Percentiles rank a stretch among this genome's conserved stretches.
phyloP scores from a whole-genome alignment of 192 early-diverging fungal species.

The Cladochytrium replicatum region DNA sequence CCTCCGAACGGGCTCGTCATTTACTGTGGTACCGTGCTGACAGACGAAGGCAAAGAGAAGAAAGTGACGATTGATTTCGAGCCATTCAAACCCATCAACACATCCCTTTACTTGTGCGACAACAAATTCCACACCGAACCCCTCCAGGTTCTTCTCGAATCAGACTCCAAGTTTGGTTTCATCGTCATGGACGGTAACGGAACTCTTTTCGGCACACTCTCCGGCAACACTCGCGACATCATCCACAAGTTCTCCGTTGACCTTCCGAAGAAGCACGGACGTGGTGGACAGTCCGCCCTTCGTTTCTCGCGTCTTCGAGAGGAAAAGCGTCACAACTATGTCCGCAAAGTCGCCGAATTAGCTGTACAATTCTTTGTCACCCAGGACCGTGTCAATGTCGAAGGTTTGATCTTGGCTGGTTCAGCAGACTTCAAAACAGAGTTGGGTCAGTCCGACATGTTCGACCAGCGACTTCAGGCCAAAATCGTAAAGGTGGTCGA shows the following conservation, averaged over 20 bases:
- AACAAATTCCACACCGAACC: constrained; percentile 99
- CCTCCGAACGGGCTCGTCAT: constrained; percentile 95
- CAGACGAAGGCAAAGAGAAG: constrained; percentile 99
- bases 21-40: constrained; percentile 83
- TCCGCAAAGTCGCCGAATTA: constrained; percentile 94
- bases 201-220: constrained; percentile 84
- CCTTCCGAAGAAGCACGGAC: constrained; percentile 99
- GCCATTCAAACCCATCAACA: constrained; percentile 99
- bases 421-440: constrained; percentile 99
- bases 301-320: constrained; percentile 98
- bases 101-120: constrained; percentile 93
- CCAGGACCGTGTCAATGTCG: constrained; percentile 79
- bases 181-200: constrained; percentile 99
- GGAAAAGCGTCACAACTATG: constrained; percentile 98
- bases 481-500: constrained; percentile 93
- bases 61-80: constrained; percentile 98
- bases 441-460: constrained; percentile 87
- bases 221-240: constrained; percentile 88
- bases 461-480: constrained; percentile 80
- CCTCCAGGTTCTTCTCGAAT: constrained; percentile 81
- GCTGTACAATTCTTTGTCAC: constrained; percentile 95
- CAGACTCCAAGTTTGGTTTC: constrained; percentile 94
- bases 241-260: constrained; percentile 92
- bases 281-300: constrained; percentile 99
- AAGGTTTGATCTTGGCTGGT: constrained; percentile 90